Evolutionary conservation across 768 basidiomycete species (phyloP).

Genomic region (Collybiopsis confluens): DNA sequence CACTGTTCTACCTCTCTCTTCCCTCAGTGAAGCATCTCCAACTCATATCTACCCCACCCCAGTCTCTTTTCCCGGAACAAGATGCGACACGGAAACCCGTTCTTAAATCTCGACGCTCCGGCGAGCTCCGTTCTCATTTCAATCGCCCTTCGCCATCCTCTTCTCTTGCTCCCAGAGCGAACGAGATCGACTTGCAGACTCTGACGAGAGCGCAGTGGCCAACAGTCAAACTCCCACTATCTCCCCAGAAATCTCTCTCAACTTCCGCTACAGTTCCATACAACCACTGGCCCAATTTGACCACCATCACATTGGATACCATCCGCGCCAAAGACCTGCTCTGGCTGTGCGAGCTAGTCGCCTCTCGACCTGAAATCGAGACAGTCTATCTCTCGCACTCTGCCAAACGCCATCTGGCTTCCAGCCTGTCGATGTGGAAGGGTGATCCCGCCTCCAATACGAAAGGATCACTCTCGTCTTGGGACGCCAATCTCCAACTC

Average conservation of each 20-base stretch:
- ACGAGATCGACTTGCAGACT: background rate
- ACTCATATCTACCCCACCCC: background rate
- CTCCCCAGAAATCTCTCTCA: background rate
- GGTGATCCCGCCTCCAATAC: background rate
- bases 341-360: conserved; percentile 7
- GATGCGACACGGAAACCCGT: background rate
- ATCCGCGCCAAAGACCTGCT: conserved; percentile 1
- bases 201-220: background rate
- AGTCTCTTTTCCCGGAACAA: conserved; percentile 2
- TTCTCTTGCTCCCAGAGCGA: background rate
- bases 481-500: background rate
- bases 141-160: background rate
- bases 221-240: background rate
- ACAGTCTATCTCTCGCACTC: conserved; percentile 8
- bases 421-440: background rate
- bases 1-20: background rate
- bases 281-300: conserved; percentile 7
- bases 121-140: background rate
- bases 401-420: conserved; percentile 2
- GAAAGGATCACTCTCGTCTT: background rate
- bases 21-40: conserved; percentile 8
- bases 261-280: background rate
- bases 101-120: conserved; percentile 3
- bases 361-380: conserved; percentile 3
- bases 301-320: conserved; percentile 2